Evolutionary conservation across 2,329 filamentous ascomycete genomes (phyloP).

Genomic region (Leptographium flavum): DNA sequence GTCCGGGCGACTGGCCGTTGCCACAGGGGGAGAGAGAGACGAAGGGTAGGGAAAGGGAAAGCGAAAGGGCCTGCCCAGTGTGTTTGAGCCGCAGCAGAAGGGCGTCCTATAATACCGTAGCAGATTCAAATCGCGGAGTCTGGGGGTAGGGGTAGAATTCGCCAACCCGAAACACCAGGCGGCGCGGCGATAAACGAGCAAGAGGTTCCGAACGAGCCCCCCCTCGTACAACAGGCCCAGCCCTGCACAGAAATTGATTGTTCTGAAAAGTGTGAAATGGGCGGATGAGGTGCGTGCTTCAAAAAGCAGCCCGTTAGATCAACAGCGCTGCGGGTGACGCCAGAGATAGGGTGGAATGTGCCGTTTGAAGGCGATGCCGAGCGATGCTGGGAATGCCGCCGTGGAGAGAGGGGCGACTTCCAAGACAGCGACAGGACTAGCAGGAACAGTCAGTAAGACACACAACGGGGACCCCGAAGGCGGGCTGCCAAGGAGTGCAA

Average conservation of each 20-base stretch:
- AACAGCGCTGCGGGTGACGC: too few species aligned
- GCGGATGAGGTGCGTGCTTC: too few species aligned
- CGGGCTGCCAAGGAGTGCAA: too few species aligned
- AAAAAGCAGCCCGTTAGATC: too few species aligned
- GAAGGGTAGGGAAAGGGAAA: not conserved
- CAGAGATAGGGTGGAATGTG: too few species aligned
- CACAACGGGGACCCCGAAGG: too few species aligned
- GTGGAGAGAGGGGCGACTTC: too few species aligned
- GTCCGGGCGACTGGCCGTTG: conserved; percentile 44
- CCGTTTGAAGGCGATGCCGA: too few species aligned
- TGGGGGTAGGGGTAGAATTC: conserved; percentile 1
- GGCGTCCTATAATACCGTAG: not conserved
- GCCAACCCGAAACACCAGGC: conserved; percentile 12
- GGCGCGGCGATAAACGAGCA: conserved; percentile 8
- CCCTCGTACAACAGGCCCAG: conserved; percentile 8
- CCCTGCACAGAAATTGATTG: conserved; percentile 2
- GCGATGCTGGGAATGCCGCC: too few species aligned
- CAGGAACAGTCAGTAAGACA: too few species aligned
- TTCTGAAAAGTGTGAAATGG: not conserved
- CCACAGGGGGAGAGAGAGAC: conserved; percentile 18
- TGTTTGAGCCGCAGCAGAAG: not conserved
- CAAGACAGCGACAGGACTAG: too few species aligned
- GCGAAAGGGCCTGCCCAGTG: not conserved
- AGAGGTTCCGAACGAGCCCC: conserved; percentile 4
- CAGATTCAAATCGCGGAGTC: not conserved